These are phyloP conservation scores for Hyphopichia pseudoburtonii DNA, from an alignment of 1,139 yeast genomes.

Conservation along the genomic window DNA sequence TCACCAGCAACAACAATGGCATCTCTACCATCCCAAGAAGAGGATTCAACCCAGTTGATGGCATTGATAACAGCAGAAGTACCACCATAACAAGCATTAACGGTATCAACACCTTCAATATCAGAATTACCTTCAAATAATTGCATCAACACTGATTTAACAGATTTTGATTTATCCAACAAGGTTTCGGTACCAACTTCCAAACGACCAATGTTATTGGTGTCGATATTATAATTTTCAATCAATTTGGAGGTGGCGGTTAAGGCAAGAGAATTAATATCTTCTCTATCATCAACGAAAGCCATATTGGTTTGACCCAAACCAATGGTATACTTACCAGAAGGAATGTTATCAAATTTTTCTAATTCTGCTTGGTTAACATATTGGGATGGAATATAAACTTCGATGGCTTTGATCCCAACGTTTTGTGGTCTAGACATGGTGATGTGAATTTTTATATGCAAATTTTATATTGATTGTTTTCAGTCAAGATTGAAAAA, in stretches of 20 bases:
- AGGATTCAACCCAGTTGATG: constrained; percentile 93
- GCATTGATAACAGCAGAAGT: constrained; percentile 94
- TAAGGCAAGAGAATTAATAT: constrained; percentile 86
- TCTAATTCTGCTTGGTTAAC: constrained; percentile 91
- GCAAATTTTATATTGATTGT: neutral
- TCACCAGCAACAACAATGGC: constrained; percentile 98
- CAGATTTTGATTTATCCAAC: constrained; percentile 95
- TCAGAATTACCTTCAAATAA: constrained; percentile 86
- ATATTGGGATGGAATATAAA: constrained; percentile 79
- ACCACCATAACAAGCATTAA: constrained; percentile 99
- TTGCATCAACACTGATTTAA: constrained; percentile 94
- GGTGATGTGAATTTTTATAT: neutral
- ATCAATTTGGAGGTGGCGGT: constrained; percentile 79
- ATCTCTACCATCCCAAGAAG: constrained; percentile 98
- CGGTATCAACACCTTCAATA: constrained; percentile 93
- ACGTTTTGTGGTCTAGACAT: constrained; percentile 46
- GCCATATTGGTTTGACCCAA: constrained; percentile 98
- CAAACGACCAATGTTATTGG: constrained; percentile 81
- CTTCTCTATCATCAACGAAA: constrained; percentile 96
- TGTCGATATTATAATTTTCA: constrained; percentile 79
- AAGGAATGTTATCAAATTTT: constrained; percentile 77
- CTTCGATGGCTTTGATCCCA: constrained; percentile 95
- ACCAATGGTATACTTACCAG: constrained; percentile 98
- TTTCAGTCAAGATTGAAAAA: neutral
- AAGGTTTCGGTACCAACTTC: constrained; percentile 99